These are phyloP conservation scores for Metschnikowia drakensbergensis DNA, from an alignment of 805 yeast genomes.

Conservation along the genomic window DNA sequence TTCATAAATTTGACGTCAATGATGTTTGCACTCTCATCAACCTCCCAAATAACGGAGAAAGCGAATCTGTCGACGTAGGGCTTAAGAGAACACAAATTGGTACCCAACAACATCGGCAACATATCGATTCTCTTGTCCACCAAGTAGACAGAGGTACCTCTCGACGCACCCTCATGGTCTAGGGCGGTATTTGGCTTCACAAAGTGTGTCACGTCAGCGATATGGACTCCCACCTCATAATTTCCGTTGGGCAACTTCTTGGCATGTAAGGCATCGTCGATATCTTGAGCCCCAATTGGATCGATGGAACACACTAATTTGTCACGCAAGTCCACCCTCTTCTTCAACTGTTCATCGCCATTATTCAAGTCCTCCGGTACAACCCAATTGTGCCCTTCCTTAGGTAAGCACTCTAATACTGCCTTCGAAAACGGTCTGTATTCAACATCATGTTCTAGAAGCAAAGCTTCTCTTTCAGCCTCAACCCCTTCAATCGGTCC, in stretches of 20 bases:
- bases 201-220: conserved; percentile 97
- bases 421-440: conserved; percentile 92
- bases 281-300: conserved; percentile 98
- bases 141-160: conserved; percentile 95
- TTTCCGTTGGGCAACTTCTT: conserved; percentile 81
- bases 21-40: conserved; percentile 82
- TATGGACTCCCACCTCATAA: conserved; percentile 96
- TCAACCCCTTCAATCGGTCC: conserved; percentile 89
- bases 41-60: conserved; percentile 93
- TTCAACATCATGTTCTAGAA: conserved; percentile 94
- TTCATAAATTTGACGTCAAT: conserved; percentile 76
- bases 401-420: conserved; percentile 87
- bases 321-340: conserved; percentile 83
- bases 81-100: conserved; percentile 90
- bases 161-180: conserved; percentile 92
- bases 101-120: conserved; percentile 93
- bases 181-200: conserved; percentile 89
- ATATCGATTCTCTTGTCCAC: conserved; percentile 98
- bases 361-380: conserved; percentile 64
- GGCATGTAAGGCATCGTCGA: conserved; percentile 97
- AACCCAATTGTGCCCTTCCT: conserved; percentile 90
- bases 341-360: conserved; percentile 51
- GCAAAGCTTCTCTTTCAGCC: conserved; percentile 93
- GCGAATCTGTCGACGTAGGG: conserved; percentile 96
- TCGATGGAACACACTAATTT: conserved; percentile 91